Evolutionary conservation across 2,329 filamentous ascomycete genomes (phyloP), one percentile per base, ranked within the genome.

Genomic region (Alternaria ventricosa): DNA sequence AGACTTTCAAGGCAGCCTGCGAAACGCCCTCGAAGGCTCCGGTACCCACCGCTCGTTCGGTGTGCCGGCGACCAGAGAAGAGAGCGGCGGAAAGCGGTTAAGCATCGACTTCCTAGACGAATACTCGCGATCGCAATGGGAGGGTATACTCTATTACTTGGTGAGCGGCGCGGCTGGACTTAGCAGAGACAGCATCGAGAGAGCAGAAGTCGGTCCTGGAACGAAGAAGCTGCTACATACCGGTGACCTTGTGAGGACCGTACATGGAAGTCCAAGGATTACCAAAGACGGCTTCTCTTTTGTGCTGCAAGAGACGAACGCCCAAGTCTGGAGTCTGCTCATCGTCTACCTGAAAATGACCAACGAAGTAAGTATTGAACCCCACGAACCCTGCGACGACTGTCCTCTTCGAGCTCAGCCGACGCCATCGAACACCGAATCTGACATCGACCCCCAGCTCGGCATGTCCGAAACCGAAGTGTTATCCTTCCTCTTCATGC

Each of bases 231-330:
- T 99, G 45, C 86, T 99, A 51, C 86, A 94, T 70, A 87, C 89
- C 1, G 96, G 96, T 4, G 87, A 91, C 56, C 88, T 98, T 9
- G 94, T 99, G 20, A 90, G 93, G 75, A 81, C 84, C 8, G 80
- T 81, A 36, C 82, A 84, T 47, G 81, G 82, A 23, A 79, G 81
- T 58, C 86, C 93, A 10, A 88, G 88, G 57, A 99, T 99, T 73
- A 99, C 96, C 0, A 90, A 97, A 76, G 89, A 92, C 3, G 96
- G 96, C 8, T 99, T 99, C 78, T 94, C 93, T 0, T 99, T 99
- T 75, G 85, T 99, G 60, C 85, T 99, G 9, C 95, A 98, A 75
- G 95, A 97, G 76, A 91, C 95, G 63, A 98, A 97, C 78, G 94
- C 95, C 0, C 96, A 99, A 80, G 94, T 99, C 36, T 99, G 96